Conservation (phyloP, 176 grass and related monocot genomes). For the Oropetium thomaeum region DNA sequence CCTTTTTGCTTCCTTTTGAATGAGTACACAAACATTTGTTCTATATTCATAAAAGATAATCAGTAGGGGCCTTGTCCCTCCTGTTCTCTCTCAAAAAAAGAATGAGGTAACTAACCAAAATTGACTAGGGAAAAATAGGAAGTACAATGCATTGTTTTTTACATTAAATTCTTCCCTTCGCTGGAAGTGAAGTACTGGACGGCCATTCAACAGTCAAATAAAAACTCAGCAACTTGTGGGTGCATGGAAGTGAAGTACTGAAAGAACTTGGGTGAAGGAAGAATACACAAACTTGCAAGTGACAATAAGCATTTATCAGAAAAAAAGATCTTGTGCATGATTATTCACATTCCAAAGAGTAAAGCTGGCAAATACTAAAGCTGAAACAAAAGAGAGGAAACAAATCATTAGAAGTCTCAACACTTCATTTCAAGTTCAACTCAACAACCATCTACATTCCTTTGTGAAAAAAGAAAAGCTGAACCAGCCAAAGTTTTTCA, state of each 20-base stretch:
- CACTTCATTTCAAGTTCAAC: slow-evolving; percentile 10
- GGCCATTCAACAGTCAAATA: not conserved
- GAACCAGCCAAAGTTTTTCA: not conserved
- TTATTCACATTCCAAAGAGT: slow-evolving; percentile 58
- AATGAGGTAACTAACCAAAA: no score
- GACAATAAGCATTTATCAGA: not conserved
- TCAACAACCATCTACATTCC: not conserved
- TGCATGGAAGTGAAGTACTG: not conserved
- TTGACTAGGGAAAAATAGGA: no score
- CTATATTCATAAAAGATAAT: no score
- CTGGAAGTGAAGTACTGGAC: no score
- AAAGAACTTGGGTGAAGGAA: not conserved
- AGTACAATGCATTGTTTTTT: no score
- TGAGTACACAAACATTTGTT: no score
- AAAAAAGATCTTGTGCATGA: not conserved
- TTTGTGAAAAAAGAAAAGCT: not conserved
- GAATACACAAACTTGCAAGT: slow-evolving; percentile 27
- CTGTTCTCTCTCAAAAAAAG: no score
- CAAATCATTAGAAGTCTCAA: not conserved
- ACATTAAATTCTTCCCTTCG: no score
- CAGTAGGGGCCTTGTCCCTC: no score
- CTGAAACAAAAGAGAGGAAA: slow-evolving; percentile 41
- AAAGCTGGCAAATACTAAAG: slow-evolving; percentile 85
- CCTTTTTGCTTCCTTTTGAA: no score
- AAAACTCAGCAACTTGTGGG: not conserved